phyloP scores from a whole-genome alignment of 768 basidiomycete species.

The Leccinum pellstonianum region DNA sequence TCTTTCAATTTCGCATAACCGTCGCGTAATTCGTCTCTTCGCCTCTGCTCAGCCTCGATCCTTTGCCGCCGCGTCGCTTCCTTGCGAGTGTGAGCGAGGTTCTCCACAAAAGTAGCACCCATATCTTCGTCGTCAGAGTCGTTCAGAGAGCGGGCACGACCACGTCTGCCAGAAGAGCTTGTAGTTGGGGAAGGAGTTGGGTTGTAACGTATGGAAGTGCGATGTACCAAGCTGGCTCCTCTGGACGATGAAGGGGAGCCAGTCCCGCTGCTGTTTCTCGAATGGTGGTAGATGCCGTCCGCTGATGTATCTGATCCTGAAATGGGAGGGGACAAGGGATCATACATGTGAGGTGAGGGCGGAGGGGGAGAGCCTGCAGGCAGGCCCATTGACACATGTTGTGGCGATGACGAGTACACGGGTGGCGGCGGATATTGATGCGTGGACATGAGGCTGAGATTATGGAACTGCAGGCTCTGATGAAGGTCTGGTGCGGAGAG shows the following conservation, averaged over 20 bases:
- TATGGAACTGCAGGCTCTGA: constrained; percentile 59
- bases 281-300: constrained; percentile 76
- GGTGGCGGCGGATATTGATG: constrained; percentile 60
- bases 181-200: constrained; percentile 77
- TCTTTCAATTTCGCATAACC: constrained; percentile 88
- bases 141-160: constrained; percentile 62
- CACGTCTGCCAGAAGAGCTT: constrained; percentile 67
- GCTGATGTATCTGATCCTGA: constrained; percentile 89
- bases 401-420: constrained; percentile 61
- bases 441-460: constrained; percentile 64
- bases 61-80: constrained; percentile 82
- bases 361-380: constrained; percentile 69
- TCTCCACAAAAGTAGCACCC: constrained; percentile 67
- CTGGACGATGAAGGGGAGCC: constrained; percentile 79
- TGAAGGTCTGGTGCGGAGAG: constrained; percentile 66
- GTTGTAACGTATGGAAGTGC: constrained; percentile 67
- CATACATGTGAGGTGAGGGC: constrained; percentile 77
- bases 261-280: constrained; percentile 68
- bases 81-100: constrained; percentile 74
- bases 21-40: constrained; percentile 86
- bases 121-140: constrained; percentile 78
- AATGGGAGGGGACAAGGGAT: constrained; percentile 80
- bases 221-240: constrained; percentile 73
- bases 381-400: constrained; percentile 67
- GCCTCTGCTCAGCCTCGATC: constrained; percentile 87